Base-by-base conservation (phyloP, 2,329 filamentous ascomycete genomes). In the Penicillium sp. region DNA sequence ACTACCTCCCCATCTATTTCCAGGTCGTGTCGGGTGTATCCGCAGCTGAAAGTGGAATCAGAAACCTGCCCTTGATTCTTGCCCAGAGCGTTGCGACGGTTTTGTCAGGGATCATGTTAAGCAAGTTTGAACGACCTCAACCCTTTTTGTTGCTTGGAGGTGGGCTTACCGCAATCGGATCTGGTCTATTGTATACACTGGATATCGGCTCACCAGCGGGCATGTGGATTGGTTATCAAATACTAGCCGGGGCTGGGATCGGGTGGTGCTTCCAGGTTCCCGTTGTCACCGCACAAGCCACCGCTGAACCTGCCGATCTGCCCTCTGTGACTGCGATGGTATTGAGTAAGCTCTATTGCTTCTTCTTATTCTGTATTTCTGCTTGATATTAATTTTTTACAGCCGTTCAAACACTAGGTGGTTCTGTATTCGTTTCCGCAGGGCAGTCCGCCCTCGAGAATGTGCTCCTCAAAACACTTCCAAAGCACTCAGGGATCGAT, bases 1-100 rank as follows among this genome's bases (percentile, higher is more conserved):
- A 78, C 62, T 78, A 76, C 56, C 63, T 79, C 0, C 77, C 77
- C 27, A 76, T 78, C 45, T 79, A 77, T 58, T 80, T 80, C 63
- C 77, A 80, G 56, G 63, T 60, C 7, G 62, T 77, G 32, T 47
- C 62, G 4, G 60, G 63, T 37, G 62, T 61, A 10, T 66, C 56
- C 7, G 65, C 77, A 0, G 62, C 67, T 10, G 46, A 60, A 20
- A 73, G 68, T 2, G 77, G 77, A 4, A 64, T 80, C 10, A 62
- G 68, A 27, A 78, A 75, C 44, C 57, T 80, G 9, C 70, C 76
- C 13, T 56, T 78, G 12, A 68, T 79, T 3, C 52, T 78, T 3
- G 62, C 62, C 1, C 49, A 60, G 12, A 59, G 60, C 8, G 52
- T 75, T 13, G 61, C 58, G 32, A 63, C 64, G 1, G 49, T 71